These are phyloP conservation scores for Exophiala viscosa DNA, from an alignment of 2,329 filamentous ascomycete species.

Conservation along the genomic window DNA sequence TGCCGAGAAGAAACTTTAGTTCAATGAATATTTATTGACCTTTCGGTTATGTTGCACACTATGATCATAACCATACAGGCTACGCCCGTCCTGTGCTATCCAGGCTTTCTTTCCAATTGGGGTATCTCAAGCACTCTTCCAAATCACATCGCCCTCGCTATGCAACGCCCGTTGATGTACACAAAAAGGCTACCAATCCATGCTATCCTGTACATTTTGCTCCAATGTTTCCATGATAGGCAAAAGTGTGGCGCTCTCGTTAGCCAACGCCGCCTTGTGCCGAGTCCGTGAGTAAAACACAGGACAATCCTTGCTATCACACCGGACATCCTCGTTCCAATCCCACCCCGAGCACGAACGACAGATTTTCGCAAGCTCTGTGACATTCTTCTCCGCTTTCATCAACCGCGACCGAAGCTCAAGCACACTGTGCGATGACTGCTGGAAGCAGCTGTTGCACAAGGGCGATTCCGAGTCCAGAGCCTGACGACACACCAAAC, in stretches of 20 bases:
- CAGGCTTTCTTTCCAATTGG: too few relatives aligned
- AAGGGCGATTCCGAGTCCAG: constrained; percentile 44
- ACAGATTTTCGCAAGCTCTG: constrained; percentile 68
- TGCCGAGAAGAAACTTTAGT: background rate
- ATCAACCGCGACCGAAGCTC: constrained; percentile 61
- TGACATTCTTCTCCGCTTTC: constrained; percentile 59
- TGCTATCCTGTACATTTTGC: constrained; percentile 31
- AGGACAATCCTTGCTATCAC: constrained; percentile 87
- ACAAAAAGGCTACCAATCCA: constrained; percentile 35
- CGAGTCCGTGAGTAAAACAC: constrained; percentile 67
- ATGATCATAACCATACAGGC: too few relatives aligned
- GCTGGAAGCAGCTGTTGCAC: constrained; percentile 36
- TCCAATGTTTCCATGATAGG: constrained; percentile 39
- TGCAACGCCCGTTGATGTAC: background rate
- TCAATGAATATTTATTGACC: too few relatives aligned
- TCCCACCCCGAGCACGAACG: constrained; percentile 72
- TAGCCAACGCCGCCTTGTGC: constrained; percentile 36
- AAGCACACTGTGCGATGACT: constrained; percentile 57
- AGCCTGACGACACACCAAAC: constrained; percentile 68
- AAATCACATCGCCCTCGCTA: background rate
- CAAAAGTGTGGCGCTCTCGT: constrained; percentile 35
- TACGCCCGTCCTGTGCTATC: too few relatives aligned
- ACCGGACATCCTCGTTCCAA: constrained; percentile 72
- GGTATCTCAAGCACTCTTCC: too few relatives aligned
- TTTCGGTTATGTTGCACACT: too few relatives aligned